Percentiles rank a stretch among this genome's conserved stretches.
Conservation (phyloP, 2,329 filamentous ascomycete genomes). For the Epichloe sp. region DNA sequence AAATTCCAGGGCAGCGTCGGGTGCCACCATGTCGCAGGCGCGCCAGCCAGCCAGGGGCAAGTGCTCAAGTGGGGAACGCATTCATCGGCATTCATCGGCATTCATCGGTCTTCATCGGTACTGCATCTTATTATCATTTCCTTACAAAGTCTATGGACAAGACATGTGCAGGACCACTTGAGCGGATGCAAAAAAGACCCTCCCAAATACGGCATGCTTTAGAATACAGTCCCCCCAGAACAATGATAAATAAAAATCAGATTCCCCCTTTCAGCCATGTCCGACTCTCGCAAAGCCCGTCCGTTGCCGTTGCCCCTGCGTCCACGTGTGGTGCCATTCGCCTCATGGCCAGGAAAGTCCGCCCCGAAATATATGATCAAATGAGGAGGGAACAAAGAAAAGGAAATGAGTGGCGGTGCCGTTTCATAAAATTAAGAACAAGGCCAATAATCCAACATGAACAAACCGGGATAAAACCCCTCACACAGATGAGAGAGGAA, state of each 20-base stretch:
- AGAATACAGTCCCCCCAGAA: constrained; percentile 8
- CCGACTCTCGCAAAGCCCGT: constrained; percentile 2
- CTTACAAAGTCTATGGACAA: constrained; percentile 6
- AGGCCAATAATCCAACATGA: neutral
- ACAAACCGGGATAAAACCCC: neutral
- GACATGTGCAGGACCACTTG: neutral
- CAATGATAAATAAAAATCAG: neutral
- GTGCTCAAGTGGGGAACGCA: neutral
- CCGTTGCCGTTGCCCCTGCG: neutral
- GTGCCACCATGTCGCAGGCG: neutral
- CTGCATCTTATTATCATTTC: neutral
- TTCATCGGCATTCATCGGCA: neutral
- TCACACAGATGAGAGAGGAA: neutral
- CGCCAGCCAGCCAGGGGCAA: neutral
- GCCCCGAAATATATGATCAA: neutral
- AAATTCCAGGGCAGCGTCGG: neutral
- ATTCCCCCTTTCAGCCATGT: constrained; percentile 1
- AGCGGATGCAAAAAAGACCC: neutral
- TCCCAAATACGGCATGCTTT: constrained; percentile 2
- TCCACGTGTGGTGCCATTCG: constrained; percentile 2
- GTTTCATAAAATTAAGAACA: constrained; percentile 1
- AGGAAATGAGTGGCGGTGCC: constrained; percentile 1
- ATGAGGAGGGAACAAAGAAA: neutral
- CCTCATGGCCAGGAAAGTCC: constrained; percentile 1
- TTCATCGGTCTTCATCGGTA: neutral